phyloP scores from a whole-genome alignment of 2,329 filamentous ascomycete genomes.

The Rutstroemia sp. region DNA sequence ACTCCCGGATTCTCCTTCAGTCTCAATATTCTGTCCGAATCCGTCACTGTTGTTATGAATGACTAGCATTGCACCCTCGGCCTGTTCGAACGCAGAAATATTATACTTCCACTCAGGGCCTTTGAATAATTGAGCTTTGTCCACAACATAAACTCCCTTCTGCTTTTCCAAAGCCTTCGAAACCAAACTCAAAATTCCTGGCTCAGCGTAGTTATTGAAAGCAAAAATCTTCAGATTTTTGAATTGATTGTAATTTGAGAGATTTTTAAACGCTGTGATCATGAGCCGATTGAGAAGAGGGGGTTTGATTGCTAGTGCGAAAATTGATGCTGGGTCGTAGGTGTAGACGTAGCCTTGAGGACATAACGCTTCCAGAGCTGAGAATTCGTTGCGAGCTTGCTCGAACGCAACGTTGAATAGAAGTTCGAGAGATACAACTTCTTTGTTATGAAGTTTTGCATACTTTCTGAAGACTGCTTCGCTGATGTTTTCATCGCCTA shows the following conservation, averaged over 20 bases:
- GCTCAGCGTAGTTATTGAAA: constrained; percentile 24
- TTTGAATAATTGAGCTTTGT: too few relatives aligned
- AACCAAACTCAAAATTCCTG: constrained; percentile 7
- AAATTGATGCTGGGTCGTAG: too few relatives aligned
- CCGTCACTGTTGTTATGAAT: constrained; percentile 27
- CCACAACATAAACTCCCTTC: background rate
- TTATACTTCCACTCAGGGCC: too few relatives aligned
- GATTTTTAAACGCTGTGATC: too few relatives aligned
- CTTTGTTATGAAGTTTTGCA: background rate
- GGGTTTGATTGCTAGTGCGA: too few relatives aligned
- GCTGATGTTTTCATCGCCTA: background rate
- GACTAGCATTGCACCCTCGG: constrained; percentile 1
- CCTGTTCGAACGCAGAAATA: too few relatives aligned
- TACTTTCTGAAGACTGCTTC: constrained; percentile 20
- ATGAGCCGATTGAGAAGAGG: too few relatives aligned
- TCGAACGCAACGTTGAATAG: constrained; percentile 22
- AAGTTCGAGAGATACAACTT: constrained; percentile 21
- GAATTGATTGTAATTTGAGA: too few relatives aligned
- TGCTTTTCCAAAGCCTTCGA: constrained; percentile 15
- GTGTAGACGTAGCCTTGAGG: constrained; percentile 15
- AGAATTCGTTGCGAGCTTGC: constrained; percentile 21
- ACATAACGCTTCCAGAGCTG: constrained; percentile 21
- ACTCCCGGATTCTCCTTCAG: constrained; percentile 20
- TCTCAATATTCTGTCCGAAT: constrained; percentile 28
- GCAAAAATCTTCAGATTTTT: constrained; percentile 20